These are phyloP conservation scores for Wickerhamiella brachini DNA, from an alignment of 805 yeast species.

Conservation along the genomic window DNA sequence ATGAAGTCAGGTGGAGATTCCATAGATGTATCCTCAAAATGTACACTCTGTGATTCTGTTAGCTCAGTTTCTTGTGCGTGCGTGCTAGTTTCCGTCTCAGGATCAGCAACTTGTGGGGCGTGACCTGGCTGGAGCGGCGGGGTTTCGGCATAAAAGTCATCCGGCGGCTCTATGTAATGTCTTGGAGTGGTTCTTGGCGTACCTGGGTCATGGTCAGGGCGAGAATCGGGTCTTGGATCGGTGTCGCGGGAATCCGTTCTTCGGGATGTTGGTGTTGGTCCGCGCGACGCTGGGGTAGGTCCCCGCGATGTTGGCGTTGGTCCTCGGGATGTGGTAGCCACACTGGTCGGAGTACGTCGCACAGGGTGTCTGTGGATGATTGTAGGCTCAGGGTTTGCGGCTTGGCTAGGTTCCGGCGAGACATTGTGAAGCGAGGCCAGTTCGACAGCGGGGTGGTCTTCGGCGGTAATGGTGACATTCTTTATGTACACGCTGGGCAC, in stretches of 20 bases:
- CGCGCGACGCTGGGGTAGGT: background rate
- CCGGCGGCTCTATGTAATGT: background rate
- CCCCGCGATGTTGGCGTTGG: background rate
- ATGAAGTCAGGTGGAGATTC: slow-evolving; percentile 5
- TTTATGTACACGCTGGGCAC: background rate
- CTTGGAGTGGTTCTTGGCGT: background rate
- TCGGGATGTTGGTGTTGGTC: background rate
- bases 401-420: slow-evolving; percentile 25
- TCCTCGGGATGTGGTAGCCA: background rate
- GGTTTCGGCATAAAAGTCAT: background rate
- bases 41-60: background rate
- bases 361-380: background rate
- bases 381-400: background rate
- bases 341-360: background rate
- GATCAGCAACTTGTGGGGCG: no score
- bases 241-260: background rate
- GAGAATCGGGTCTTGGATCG: background rate
- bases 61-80: no score
- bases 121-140: background rate
- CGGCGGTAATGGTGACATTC: background rate
- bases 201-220: no score
- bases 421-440: slow-evolving; percentile 44
- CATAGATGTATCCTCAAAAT: background rate
- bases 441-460: slow-evolving; percentile 40
- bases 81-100: background rate